These are phyloP conservation scores for Wickerhamiella brachini DNA, from an alignment of 805 yeast genomes.

Conservation along the genomic window DNA sequence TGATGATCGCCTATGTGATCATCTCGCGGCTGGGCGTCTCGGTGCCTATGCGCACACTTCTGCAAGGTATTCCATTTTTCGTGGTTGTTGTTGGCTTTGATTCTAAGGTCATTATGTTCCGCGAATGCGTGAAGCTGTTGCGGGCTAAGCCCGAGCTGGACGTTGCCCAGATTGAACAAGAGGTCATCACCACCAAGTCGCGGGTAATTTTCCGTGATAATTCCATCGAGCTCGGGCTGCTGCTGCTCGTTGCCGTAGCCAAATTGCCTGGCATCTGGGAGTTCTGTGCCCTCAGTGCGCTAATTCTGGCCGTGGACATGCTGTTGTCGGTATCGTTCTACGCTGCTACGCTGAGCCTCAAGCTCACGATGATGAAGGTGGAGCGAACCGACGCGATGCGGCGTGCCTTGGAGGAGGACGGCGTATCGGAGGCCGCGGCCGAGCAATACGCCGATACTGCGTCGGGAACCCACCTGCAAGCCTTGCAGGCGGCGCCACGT, in stretches of 20 bases:
- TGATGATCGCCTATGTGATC: conserved; percentile 60
- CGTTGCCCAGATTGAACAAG: conserved; percentile 33
- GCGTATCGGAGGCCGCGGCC: conserved; percentile 63
- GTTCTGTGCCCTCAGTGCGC: conserved; percentile 63
- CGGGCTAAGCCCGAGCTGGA: conserved; percentile 14
- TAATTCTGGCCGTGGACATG: conserved; percentile 58
- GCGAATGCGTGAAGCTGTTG: conserved; percentile 25
- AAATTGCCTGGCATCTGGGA: conserved; percentile 59
- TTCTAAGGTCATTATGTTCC: conserved; percentile 61
- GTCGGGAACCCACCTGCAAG: conserved; percentile 10
- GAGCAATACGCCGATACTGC: conserved; percentile 20
- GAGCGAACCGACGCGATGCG: conserved; percentile 67
- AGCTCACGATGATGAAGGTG: conserved; percentile 76
- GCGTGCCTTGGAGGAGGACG: conserved; percentile 83
- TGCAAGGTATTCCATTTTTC: conserved; percentile 88
- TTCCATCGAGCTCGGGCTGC: conserved; percentile 53
- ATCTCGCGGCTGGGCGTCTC: conserved; percentile 42
- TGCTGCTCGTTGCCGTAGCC: conserved; percentile 42
- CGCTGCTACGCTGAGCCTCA: conserved; percentile 70
- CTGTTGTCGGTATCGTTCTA: conserved; percentile 66
- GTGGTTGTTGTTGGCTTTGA: conserved; percentile 88
- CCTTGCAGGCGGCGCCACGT: conserved; percentile 10
- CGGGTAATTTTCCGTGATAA: conserved; percentile 55
- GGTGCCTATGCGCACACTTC: conserved; percentile 58
- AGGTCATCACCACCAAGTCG: conserved; percentile 26